Percentiles rank a stretch among this genome's conserved stretches.
These are phyloP conservation scores for Taiwanofungus camphoratus DNA, from an alignment of 1,284 basidiomycete species.

Conservation along the genomic window DNA sequence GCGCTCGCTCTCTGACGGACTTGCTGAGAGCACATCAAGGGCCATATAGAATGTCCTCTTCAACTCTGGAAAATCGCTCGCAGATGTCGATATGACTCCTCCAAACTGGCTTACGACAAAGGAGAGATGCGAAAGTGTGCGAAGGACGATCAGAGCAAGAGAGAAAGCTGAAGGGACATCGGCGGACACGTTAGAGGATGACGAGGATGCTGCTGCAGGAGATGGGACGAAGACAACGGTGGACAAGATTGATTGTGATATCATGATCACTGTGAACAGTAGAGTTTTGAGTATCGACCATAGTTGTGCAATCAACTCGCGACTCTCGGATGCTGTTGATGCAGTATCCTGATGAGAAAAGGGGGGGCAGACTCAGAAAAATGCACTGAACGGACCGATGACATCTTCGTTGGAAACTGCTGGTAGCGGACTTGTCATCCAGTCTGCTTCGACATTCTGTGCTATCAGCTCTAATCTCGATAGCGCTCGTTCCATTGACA, in stretches of 20 bases:
- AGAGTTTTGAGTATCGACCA: constrained; percentile 68
- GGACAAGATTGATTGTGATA: constrained; percentile 56
- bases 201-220: constrained; percentile 9
- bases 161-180: constrained; percentile 33
- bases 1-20: constrained; percentile 34
- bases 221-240: constrained; percentile 47
- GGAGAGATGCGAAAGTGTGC: constrained; percentile 55
- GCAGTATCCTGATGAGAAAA: constrained; percentile 2
- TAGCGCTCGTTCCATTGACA: constrained; percentile 38
- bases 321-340: constrained; percentile 33
- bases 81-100: constrained; percentile 49
- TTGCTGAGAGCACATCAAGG: constrained; percentile 57
- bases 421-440: constrained; percentile 43
- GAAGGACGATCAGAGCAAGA: constrained; percentile 45
- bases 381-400: constrained; percentile 31
- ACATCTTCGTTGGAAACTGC: constrained; percentile 25
- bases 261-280: constrained; percentile 63
- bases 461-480: constrained; percentile 34
- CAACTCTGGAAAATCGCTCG: constrained; percentile 54
- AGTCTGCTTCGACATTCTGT: constrained; percentile 43
- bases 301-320: constrained; percentile 38
- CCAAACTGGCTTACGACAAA: constrained; percentile 72
- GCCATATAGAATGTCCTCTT: constrained; percentile 68
- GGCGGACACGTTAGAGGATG: constrained; percentile 10
- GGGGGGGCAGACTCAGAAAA: background rate